A percentile compares a stretch with the other conserved stretches of the same genome.
Evolutionary conservation across 163 green algal species (phyloP).

Genomic region (Scenedesmus sp.): DNA sequence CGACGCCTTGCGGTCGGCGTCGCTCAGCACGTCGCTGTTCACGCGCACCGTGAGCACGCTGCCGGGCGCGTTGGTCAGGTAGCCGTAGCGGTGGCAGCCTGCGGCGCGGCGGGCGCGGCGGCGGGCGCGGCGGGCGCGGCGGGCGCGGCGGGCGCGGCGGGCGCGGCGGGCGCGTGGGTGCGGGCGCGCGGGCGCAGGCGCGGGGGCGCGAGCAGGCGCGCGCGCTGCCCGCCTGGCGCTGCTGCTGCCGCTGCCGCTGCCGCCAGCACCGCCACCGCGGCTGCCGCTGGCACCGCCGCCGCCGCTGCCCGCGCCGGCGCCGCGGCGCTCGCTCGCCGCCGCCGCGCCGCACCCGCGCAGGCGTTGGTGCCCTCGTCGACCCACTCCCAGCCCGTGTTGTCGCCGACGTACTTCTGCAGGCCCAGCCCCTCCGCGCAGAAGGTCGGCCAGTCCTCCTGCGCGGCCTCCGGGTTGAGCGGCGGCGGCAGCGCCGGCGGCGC

Average conservation of each 20-base stretch:
- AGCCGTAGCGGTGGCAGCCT: conserved; percentile 43
- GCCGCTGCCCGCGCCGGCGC: too few relatives aligned
- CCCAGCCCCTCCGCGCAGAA: conserved; percentile 40
- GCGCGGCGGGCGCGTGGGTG: too few relatives aligned
- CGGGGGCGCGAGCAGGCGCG: too few relatives aligned
- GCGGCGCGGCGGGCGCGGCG: too few relatives aligned
- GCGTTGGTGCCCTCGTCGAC: conserved; percentile 46
- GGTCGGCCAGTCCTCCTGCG: conserved; percentile 41
- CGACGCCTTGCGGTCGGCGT: neutral
- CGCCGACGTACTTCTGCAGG: conserved; percentile 29
- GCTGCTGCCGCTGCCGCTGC: neutral
- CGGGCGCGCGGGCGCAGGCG: too few relatives aligned
- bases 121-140: too few relatives aligned
- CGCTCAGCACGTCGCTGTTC: conserved; percentile 35
- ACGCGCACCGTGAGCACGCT: conserved; percentile 14
- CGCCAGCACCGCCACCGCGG: too few relatives aligned
- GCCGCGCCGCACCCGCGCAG: conserved; percentile 30
- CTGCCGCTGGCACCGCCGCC: too few relatives aligned
- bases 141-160: too few relatives aligned
- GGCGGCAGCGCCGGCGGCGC: conserved; percentile 7
- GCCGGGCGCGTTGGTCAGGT: neutral
- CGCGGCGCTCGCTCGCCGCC: too few relatives aligned
- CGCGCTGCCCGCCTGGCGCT: too few relatives aligned
- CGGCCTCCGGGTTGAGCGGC: conserved; percentile 36
- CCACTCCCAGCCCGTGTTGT: conserved; percentile 28